Conservation (phyloP, 305 asterid species). For the Ruellia speciosa region DNA sequence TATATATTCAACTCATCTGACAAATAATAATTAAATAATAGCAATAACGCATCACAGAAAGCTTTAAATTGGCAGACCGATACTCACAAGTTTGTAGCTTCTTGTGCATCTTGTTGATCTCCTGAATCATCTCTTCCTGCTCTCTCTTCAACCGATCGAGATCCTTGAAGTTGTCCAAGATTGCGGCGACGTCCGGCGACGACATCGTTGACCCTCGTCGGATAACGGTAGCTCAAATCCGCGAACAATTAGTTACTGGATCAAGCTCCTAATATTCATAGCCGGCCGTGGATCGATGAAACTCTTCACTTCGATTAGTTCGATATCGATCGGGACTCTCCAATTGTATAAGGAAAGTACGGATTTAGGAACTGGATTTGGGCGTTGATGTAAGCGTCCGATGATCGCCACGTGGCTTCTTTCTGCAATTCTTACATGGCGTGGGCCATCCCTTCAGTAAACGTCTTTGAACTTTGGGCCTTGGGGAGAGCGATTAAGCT, state of each 20-base stretch:
- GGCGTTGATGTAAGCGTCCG: neutral
- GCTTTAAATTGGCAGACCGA: neutral
- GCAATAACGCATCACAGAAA: neutral
- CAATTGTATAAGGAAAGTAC: too few relatives aligned
- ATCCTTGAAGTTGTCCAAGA: conserved; percentile 69
- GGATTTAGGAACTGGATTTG: neutral
- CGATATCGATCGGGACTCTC: too few relatives aligned
- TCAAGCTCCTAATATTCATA: conserved; percentile 15
- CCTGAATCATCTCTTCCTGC: conserved; percentile 62
- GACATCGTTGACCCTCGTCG: conserved; percentile 39
- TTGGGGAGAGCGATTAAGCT: too few relatives aligned
- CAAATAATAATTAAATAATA: neutral
- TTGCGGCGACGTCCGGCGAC: conserved; percentile 63
- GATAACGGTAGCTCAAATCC: conserved; percentile 23
- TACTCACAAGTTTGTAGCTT: conserved; percentile 72
- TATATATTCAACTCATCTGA: neutral
- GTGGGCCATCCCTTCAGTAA: too few relatives aligned
- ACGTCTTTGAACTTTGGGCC: too few relatives aligned
- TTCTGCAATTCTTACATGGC: neutral
- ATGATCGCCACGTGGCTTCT: neutral
- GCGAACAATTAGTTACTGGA: conserved; percentile 9
- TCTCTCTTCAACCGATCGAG: conserved; percentile 90
- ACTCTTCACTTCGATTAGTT: neutral
- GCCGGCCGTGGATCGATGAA: neutral
- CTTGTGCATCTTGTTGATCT: conserved; percentile 89